phyloP scores from a whole-genome alignment of 78 protist species.

The Creolimax fragrantissima region DNA sequence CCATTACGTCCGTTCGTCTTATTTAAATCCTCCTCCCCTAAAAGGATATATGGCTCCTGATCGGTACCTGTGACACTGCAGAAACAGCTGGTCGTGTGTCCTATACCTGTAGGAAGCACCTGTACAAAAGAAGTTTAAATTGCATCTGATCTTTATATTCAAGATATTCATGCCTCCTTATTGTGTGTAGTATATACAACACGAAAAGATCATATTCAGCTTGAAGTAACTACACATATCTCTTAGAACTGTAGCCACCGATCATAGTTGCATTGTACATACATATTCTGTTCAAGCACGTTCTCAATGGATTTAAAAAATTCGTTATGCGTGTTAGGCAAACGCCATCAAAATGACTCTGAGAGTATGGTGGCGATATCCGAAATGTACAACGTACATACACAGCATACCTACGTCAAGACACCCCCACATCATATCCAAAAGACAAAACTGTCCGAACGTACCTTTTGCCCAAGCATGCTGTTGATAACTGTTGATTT shows the following conservation, averaged over 20 bases:
- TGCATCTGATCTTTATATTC: not conserved
- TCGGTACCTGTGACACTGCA: constrained; percentile 17
- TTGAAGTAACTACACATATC: not conserved
- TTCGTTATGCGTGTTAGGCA: no score
- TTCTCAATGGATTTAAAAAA: no score
- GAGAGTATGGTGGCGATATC: no score
- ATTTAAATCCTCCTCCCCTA: not conserved
- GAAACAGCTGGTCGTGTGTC: constrained; percentile 37
- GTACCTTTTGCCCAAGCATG: constrained; percentile 8
- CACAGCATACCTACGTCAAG: no score
- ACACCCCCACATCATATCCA: no score
- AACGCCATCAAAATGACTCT: no score
- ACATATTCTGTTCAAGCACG: no score
- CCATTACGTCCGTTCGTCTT: no score
- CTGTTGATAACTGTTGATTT: constrained; percentile 35
- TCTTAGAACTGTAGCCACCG: no score
- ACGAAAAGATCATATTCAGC: not conserved
- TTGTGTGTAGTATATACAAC: not conserved
- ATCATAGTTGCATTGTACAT: no score
- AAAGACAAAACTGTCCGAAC: no score
- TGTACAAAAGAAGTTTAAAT: not conserved
- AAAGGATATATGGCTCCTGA: not conserved
- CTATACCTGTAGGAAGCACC: constrained; percentile 25
- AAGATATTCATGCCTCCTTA: not conserved
- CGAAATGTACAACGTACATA: no score